These are phyloP conservation scores for Ophiocordyceps sinensis DNA, from an alignment of 2,329 filamentous ascomycete genomes.

Conservation along the genomic window DNA sequence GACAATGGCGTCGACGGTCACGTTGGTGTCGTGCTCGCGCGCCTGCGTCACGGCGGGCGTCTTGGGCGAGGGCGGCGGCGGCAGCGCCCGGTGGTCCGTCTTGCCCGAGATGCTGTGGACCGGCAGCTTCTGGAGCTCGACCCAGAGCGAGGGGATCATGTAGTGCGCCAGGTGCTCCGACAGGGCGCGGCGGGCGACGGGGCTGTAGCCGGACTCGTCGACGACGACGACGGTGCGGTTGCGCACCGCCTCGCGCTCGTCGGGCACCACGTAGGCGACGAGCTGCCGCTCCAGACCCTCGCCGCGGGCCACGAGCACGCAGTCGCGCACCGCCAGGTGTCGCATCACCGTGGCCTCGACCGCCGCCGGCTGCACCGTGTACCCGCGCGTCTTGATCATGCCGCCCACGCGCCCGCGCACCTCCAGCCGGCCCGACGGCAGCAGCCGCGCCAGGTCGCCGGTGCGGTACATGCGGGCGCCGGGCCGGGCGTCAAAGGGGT, in stretches of 20 bases:
- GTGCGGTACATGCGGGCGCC: slow-evolving; percentile 61
- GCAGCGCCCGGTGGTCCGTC: slow-evolving; percentile 57
- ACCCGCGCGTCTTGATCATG: slow-evolving; percentile 72
- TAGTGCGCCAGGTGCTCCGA: slow-evolving; percentile 59
- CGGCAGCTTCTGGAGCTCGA: slow-evolving; percentile 54
- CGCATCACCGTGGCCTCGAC: slow-evolving; percentile 60
- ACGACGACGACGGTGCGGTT: slow-evolving; percentile 50
- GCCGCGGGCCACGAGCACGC: slow-evolving; percentile 58
- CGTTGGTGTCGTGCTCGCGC: slow-evolving; percentile 42
- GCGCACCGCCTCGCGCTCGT: slow-evolving; percentile 37
- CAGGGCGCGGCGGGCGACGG: slow-evolving; percentile 49
- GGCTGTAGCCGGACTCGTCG: slow-evolving; percentile 57
- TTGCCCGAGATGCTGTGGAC: slow-evolving; percentile 71
- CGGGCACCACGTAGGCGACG: slow-evolving; percentile 61
- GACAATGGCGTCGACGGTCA: slow-evolving; percentile 52
- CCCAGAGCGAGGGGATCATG: slow-evolving; percentile 71
- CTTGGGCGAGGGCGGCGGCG: slow-evolving; percentile 43
- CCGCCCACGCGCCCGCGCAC: slow-evolving; percentile 63
- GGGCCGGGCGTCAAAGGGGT: slow-evolving; percentile 45
- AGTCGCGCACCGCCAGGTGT: slow-evolving; percentile 55
- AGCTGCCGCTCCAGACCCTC: slow-evolving; percentile 63
- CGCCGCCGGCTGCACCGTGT: slow-evolving; percentile 63
- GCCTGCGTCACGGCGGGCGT: slow-evolving; percentile 26
- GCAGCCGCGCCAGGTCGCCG: slow-evolving; percentile 53
- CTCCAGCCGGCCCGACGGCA: slow-evolving; percentile 54